Evolutionary conservation across 106 monocot species (phyloP), one percentile per base, ranked within the genome.

Genomic region (Dendrobium catenatum): DNA sequence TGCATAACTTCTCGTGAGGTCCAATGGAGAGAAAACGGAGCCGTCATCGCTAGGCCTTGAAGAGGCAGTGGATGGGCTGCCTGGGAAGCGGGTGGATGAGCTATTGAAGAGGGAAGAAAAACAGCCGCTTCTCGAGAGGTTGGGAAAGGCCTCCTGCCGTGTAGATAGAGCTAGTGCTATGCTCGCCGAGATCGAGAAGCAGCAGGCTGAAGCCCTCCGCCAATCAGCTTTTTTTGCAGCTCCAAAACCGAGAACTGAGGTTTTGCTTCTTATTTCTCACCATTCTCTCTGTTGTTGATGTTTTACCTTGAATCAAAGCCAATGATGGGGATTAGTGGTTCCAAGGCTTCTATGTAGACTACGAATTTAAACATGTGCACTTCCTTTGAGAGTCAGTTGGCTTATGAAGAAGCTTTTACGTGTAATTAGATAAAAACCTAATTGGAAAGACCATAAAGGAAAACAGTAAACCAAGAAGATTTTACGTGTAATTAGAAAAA

Each of bases 41-140:
- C 40, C 33, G 37, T 72, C 72, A 9, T 27, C 72, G 10, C 27
- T 4, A 1, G 51, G 9, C 9, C 9, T 13, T 51, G 11, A 10
- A 0, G 11, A 51, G 2, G 51, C 51, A 11, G 27, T 51, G 51
- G 51, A 51, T 51, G 11, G 51, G 15, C 61, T 87, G 43, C 83
- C 90, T 46, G 93, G 90, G 68, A 83, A 81, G 40, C 81, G 80
- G 82, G 92, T 97, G 75, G 96, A 96, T 40, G 93, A 85, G 77
- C 88, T 93, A 7, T 83, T 93, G 61, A 79, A 15, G 79, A 80
- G 84, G 77, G 90, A 94, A 77, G 94, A 97, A 85, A 94, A 97
- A 83, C 78, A 81, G 17, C 48, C 61, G 8, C 87, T 94, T 5
- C 77, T 97, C 19, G 81, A 97, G 11, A 86, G 89, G 33, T 80